Base-by-base conservation (phyloP, 805 yeast species). In the Candida ovalis region DNA sequence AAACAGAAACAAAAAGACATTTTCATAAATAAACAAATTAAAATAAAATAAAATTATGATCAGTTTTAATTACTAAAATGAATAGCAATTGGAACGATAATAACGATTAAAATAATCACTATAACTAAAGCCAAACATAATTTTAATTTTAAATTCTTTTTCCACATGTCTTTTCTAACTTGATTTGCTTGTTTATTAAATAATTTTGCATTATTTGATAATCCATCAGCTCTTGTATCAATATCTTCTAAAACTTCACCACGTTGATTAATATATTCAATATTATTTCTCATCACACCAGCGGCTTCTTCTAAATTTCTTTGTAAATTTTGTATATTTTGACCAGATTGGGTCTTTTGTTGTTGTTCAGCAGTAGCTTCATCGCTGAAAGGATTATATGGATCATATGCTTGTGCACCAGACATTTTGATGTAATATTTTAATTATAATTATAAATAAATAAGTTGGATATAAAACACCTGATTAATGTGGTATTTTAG, bases 111-210 rank as follows among this genome's bases (percentile, higher is more conserved):
- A 57, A 92, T 71, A 45, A 91, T 81, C 62, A 92, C 82, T 45
- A 94, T 72, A 23, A 84, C 83, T 25, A 85, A 86, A 42, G 85
- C 81, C 50, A 91, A 84, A 70, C 98, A 92, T 75, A 91, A 73
- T 69, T 96, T 85, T 92, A 94, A 86, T 75, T 94, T 94, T 81
- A 94, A 78, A 68, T 92, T 96, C 70, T 94, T 92, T 87, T 96
- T 88, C 98, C 98, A 92, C 97, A 92, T 92, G 65, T 91, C 96
- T 70, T 91, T 92, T 72, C 99, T 87, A 42, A 92, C 97, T 60
- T 96, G 84, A 72, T 92, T 92, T 50, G 99, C 98, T 37, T 97
- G 96, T 66, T 96, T 81, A 67, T 95, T 88, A 75, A 94, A 92
- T 33, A 96, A 94, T 59, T 88, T 92, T 9, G 99, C 98, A 42